phyloP scores from a whole-genome alignment of 768 basidiomycete genomes.

The Termitomyces sp. region DNA sequence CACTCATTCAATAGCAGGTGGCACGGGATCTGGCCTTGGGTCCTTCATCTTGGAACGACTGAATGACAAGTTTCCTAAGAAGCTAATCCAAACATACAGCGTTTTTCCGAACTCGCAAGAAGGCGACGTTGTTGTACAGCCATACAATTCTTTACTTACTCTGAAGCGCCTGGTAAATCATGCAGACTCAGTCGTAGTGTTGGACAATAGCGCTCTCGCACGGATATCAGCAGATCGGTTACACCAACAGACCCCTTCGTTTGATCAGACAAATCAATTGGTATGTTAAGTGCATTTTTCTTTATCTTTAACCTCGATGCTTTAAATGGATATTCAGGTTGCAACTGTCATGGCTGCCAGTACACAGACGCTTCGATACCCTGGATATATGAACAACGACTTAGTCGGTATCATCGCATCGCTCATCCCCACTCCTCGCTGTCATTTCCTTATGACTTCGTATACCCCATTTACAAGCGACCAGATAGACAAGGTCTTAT shows the following conservation, averaged over 20 bases:
- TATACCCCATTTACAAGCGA: slow-evolving; percentile 99
- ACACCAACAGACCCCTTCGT: slow-evolving; percentile 82
- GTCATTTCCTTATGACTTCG: slow-evolving; percentile 98
- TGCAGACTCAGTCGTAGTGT: slow-evolving; percentile 95
- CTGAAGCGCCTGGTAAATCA: slow-evolving; percentile 93
- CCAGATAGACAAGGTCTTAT: slow-evolving; percentile 84
- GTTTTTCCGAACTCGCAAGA: slow-evolving; percentile 95
- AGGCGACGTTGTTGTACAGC: slow-evolving; percentile 96
- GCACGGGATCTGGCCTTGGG: slow-evolving; percentile 96
- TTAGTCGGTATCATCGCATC: slow-evolving; percentile 96
- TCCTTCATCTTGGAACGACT: slow-evolving; percentile 96
- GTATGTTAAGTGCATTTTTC: slow-evolving; percentile 36
- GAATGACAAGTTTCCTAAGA: slow-evolving; percentile 98
- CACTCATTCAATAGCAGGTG: slow-evolving; percentile 98
- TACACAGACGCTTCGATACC: slow-evolving; percentile 95
- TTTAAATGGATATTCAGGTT: slow-evolving; percentile 48
- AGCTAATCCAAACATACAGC: slow-evolving; percentile 98
- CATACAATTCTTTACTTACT: slow-evolving; percentile 93
- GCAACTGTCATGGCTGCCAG: slow-evolving; percentile 98
- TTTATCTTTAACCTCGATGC: not conserved
- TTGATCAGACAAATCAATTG: slow-evolving; percentile 91
- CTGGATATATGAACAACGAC: slow-evolving; percentile 99
- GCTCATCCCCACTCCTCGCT: slow-evolving; percentile 94
- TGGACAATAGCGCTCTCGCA: slow-evolving; percentile 93
- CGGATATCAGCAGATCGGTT: slow-evolving; percentile 92